A percentile compares a stretch with the other conserved stretches of the same genome.
Conservation (phyloP, 2,329 filamentous ascomycete genomes). For the Magnaporthiopsis rhizophila region DNA sequence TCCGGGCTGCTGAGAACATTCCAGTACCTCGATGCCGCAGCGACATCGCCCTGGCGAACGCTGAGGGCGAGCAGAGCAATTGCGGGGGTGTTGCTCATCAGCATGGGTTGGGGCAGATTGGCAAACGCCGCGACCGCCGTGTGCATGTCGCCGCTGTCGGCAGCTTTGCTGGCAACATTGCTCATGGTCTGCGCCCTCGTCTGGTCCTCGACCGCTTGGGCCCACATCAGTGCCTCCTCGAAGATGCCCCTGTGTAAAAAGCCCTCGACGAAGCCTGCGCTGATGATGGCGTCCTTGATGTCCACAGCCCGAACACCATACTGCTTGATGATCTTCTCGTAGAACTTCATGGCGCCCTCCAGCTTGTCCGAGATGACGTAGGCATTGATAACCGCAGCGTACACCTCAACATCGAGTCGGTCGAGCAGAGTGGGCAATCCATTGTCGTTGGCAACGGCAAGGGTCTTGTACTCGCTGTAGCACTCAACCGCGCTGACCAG, state of each 20-base stretch:
- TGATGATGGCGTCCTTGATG: constrained; percentile 64
- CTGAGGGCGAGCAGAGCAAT: constrained; percentile 83
- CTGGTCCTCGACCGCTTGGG: constrained; percentile 52
- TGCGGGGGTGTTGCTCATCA: constrained; percentile 47
- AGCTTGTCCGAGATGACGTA: constrained; percentile 77
- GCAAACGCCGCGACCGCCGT: constrained; percentile 62
- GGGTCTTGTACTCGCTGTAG: constrained; percentile 87
- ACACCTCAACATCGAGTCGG: constrained; percentile 75
- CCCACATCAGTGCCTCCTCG: constrained; percentile 66
- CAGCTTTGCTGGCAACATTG: constrained; percentile 67
- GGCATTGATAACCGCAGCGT: constrained; percentile 83
- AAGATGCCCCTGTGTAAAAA: constrained; percentile 64
- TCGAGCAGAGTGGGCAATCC: constrained; percentile 61
- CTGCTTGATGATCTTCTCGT: constrained; percentile 64
- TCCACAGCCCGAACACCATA: constrained; percentile 50
- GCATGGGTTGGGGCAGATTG: constrained; percentile 44
- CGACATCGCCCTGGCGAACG: constrained; percentile 72
- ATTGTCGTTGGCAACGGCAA: constrained; percentile 78
- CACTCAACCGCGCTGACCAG: constrained; percentile 83
- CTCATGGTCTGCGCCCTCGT: constrained; percentile 58
- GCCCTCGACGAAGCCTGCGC: constrained; percentile 70
- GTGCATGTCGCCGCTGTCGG: constrained; percentile 65
- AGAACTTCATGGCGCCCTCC: constrained; percentile 77
- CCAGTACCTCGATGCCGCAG: constrained; percentile 75
- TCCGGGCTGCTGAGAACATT: constrained; percentile 57